phyloP scores from a whole-genome alignment of 148 eudicot species.

The Limonium bicolor region DNA sequence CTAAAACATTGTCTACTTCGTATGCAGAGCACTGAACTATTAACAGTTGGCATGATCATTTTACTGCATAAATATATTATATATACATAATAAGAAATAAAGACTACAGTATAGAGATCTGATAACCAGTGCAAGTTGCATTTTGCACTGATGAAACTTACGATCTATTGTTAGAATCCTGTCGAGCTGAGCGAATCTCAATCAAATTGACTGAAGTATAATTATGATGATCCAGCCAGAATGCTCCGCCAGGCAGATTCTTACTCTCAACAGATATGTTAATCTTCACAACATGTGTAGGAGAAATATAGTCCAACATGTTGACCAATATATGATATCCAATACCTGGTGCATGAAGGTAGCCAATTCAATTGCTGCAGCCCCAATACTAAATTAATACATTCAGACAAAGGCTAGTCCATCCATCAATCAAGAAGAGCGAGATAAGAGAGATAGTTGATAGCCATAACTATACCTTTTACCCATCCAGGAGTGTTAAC shows the following conservation, averaged over 20 bases:
- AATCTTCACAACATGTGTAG: constrained; percentile 78
- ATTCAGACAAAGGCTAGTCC: not conserved
- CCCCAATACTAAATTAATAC: not conserved
- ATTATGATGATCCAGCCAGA: constrained; percentile 48
- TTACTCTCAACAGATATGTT: constrained; percentile 41
- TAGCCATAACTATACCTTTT: constrained; percentile 39
- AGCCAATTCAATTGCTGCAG: too few relatives aligned
- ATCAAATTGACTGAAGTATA: constrained; percentile 23
- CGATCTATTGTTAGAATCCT: constrained; percentile 55
- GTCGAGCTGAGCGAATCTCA: constrained; percentile 65
- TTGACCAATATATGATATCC: constrained; percentile 63
- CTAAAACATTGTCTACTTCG: not conserved
- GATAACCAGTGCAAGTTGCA: not conserved
- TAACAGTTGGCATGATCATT: not conserved
- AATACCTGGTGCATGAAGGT: constrained; percentile 40
- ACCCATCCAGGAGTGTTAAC: constrained; percentile 92
- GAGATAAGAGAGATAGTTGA: not conserved
- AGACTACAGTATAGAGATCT: not conserved
- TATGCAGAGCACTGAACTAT: not conserved
- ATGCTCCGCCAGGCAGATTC: constrained; percentile 73
- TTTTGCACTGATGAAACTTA: constrained; percentile 19
- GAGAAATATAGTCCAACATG: constrained; percentile 58
- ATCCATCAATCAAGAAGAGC: not conserved
- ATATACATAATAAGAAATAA: not conserved
- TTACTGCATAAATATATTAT: not conserved